These are phyloP conservation scores for Sechiopsis laciniata DNA, from an alignment of 306 rosid genomes.

Conservation along the genomic window DNA sequence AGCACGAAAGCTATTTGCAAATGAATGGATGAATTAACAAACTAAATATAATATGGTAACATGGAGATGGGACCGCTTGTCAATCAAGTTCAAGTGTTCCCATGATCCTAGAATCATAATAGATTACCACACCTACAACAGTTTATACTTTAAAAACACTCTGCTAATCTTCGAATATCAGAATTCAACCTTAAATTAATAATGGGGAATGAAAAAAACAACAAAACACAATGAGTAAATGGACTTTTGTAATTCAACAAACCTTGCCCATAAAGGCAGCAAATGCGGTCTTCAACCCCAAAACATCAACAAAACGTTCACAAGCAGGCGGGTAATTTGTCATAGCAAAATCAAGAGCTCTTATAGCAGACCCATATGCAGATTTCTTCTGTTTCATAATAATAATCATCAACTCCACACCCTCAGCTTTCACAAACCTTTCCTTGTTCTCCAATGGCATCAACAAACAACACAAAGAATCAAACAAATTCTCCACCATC, in stretches of 20 bases:
- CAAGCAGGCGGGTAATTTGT: conserved; percentile 92
- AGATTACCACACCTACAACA: neutral
- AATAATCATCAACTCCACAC: conserved; percentile 93
- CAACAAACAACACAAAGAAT: conserved; percentile 81
- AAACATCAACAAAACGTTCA: conserved; percentile 89
- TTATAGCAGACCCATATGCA: conserved; percentile 84
- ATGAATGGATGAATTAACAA: neutral
- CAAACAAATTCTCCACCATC: conserved; percentile 90
- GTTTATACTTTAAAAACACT: neutral
- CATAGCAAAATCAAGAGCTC: conserved; percentile 97
- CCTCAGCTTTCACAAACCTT: conserved; percentile 89
- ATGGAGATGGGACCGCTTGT: neutral
- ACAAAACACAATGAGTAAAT: neutral
- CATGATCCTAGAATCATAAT: neutral
- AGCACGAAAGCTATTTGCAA: neutral
- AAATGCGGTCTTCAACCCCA: conserved; percentile 92
- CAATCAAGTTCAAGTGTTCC: neutral
- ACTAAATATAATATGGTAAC: neutral
- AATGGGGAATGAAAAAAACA: neutral
- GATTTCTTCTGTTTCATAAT: conserved; percentile 92
- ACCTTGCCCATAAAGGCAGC: conserved; percentile 99
- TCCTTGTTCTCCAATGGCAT: conserved; percentile 97
- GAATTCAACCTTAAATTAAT: conserved; percentile 14
- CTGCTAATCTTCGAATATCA: neutral
- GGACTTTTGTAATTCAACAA: conserved; percentile 22